phyloP scores from a whole-genome alignment of 768 basidiomycete genomes.

The Boletus rex-veris region DNA sequence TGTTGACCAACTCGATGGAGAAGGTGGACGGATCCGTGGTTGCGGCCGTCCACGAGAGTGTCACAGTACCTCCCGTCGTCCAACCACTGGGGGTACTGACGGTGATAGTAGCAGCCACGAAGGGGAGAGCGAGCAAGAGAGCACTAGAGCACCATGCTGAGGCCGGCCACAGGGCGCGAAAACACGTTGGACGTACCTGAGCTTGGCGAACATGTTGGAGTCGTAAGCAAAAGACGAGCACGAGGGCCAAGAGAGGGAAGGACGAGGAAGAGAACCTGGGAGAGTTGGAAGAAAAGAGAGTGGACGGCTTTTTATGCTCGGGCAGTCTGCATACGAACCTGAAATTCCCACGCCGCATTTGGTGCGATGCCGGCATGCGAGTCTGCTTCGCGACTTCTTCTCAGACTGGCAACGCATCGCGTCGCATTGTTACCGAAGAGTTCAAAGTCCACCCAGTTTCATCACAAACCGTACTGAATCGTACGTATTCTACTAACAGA shows the following conservation, averaged over 20 bases:
- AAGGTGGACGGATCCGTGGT: slow-evolving; percentile 41
- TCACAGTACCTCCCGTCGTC: slow-evolving; percentile 33
- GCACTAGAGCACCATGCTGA: slow-evolving; percentile 27
- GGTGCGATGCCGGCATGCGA: slow-evolving; percentile 19
- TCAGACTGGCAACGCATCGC: slow-evolving; percentile 7
- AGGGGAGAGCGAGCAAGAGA: slow-evolving; percentile 44
- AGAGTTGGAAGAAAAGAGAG: background rate
- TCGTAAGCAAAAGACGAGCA: slow-evolving; percentile 9
- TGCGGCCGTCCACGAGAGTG: slow-evolving; percentile 45
- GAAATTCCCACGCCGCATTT: slow-evolving; percentile 21
- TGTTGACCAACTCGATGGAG: slow-evolving; percentile 47
- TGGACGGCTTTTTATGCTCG: slow-evolving; percentile 26
- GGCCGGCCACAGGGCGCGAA: background rate
- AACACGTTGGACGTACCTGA: slow-evolving; percentile 35
- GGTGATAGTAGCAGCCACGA: slow-evolving; percentile 40
- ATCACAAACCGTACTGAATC: background rate
- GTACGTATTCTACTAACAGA: slow-evolving; percentile 8
- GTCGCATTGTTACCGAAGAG: background rate
- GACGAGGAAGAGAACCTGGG: slow-evolving; percentile 12
- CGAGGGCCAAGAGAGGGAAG: slow-evolving; percentile 13
- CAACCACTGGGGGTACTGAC: slow-evolving; percentile 37
- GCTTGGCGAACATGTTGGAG: slow-evolving; percentile 48
- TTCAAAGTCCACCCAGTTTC: slow-evolving; percentile 8
- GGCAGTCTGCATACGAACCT: slow-evolving; percentile 3
- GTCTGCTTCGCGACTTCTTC: slow-evolving; percentile 13